Base-by-base conservation (phyloP, 768 basidiomycete species). In the Suillus bovinus region DNA sequence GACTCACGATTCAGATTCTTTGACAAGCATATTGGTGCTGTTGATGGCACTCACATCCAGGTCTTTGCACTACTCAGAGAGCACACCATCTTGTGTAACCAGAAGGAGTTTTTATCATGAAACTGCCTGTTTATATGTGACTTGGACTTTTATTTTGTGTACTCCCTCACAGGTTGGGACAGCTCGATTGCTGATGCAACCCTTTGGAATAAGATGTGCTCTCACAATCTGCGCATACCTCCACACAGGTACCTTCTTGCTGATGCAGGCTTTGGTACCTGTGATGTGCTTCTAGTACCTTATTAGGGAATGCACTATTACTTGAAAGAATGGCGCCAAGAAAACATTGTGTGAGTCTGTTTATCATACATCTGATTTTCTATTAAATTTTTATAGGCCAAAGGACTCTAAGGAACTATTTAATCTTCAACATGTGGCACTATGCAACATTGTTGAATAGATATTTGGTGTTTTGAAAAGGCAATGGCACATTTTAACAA, bases 241-340 rank as follows among this genome's bases (percentile, higher is more conserved):
- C 11, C 34, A 38, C 33, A 38, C 33, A 56, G n/a, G 31, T 36
- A 56, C 16, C 54, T 56, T 10, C 24, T 56, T 1, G 54, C 54
- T 34, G 54, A 56, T 14, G 17, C 34, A 2, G 34, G 55, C n/a
- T 56, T 56, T 22, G 34, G 55, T 36, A 56, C 31, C 0, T 56
- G 55, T 13, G n/a, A 76, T 61, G 39, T 65, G 1, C 68, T 79
- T 2, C 65, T 80, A 0, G 69, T 78, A 3, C 79, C 78, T 31
- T 80, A 78, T 57, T 67, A 66, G n/a, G 70, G 74, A 60, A 72
- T 76, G 11, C 66, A 70, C 5, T 80, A 80, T 68, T 76, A 79
- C 61, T 68, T 78, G 34, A 65, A 65, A n/a, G 76, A 78, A 67
- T 79, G 76, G 74, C 66, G 8, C 8, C 29, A 42, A n/a, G 42